phyloP scores from a whole-genome alignment of 129 eudicot genomes.

The Chrysanthemum makinoi region DNA sequence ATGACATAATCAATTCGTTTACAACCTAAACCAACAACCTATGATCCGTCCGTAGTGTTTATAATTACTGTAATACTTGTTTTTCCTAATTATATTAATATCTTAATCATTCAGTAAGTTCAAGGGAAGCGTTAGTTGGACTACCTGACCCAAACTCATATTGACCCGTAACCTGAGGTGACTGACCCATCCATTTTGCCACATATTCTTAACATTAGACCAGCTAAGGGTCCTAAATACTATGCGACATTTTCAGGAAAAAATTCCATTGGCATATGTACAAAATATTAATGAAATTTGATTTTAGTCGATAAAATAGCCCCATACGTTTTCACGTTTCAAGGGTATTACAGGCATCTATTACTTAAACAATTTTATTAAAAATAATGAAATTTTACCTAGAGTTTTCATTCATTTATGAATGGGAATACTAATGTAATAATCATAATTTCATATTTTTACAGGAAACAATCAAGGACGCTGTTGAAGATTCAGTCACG shows the following conservation, averaged over 20 bases:
- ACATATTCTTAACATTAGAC: no score
- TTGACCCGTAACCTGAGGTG: no score
- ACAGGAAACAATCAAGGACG: slow-evolving; percentile 88
- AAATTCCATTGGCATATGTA: background rate
- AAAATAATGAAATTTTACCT: background rate
- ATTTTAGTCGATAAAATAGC: background rate
- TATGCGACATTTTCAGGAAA: background rate
- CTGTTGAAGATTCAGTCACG: slow-evolving; percentile 87
- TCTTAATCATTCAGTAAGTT: no score
- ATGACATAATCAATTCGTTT: background rate
- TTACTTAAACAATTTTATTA: slow-evolving; percentile 2
- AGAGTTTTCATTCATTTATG: background rate
- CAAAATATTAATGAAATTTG: background rate
- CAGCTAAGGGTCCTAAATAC: no score
- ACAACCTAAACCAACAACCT: no score
- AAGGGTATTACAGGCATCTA: background rate
- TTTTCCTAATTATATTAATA: no score
- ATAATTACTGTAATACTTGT: no score
- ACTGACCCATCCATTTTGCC: no score
- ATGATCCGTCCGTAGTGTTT: no score
- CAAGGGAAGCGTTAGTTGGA: no score
- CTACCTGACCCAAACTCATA: no score
- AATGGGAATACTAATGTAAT: background rate
- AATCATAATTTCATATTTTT: background rate
- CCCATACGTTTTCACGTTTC: slow-evolving; percentile 11